Evolutionary conservation across 306 rosid species (phyloP).

Genomic region (Prunus mira): DNA sequence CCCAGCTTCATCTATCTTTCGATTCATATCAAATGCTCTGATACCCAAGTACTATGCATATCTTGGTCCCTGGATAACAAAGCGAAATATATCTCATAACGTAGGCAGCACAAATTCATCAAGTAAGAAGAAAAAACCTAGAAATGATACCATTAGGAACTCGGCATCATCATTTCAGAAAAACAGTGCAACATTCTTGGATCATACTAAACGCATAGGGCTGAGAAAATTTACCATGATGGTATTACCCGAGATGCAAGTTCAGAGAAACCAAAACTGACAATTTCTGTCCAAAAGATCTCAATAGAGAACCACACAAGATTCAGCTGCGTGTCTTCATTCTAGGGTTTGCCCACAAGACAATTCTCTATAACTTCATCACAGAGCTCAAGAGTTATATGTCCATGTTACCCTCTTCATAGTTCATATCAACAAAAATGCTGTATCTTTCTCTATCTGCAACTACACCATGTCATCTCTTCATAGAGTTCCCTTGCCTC

Average conservation of each 20-base stretch:
- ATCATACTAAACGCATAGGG: background rate
- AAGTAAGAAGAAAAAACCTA: background rate
- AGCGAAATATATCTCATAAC: background rate
- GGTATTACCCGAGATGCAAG: background rate
- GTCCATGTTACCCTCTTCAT: background rate
- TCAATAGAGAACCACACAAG: constrained; percentile 10
- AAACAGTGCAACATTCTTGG: background rate
- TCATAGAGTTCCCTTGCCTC: background rate
- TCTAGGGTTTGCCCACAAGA: constrained; percentile 36
- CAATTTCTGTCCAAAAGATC: background rate
- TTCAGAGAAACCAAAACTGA: constrained; percentile 6
- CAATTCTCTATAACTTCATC: background rate
- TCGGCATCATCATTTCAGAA: background rate
- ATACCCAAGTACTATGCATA: background rate
- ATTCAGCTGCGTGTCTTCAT: constrained; percentile 28
- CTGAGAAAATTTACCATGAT: background rate
- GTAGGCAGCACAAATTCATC: background rate
- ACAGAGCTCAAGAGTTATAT: background rate
- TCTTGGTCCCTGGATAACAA: background rate
- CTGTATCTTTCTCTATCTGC: background rate
- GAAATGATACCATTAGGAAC: background rate
- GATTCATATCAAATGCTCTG: background rate
- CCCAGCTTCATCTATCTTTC: background rate
- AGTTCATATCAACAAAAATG: background rate
- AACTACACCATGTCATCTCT: background rate